Percentiles rank a stretch among this genome's conserved stretches.
Evolutionary conservation across 257 asterid genomes (phyloP).

Genomic region (Knoxia roxburghii): DNA sequence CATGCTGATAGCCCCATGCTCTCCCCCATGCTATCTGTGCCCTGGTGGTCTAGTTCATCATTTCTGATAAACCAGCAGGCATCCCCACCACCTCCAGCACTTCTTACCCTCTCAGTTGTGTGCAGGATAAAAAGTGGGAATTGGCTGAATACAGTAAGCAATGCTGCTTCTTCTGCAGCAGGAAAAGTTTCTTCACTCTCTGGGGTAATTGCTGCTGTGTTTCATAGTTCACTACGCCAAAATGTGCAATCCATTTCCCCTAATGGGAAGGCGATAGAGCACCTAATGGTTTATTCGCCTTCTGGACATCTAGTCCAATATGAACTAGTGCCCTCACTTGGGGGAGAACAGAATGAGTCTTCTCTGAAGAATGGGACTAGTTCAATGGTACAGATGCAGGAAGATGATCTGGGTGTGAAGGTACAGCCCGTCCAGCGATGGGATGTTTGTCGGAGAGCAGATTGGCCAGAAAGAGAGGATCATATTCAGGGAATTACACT

Average conservation of each 20-base stretch:
- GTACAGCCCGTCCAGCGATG: slow-evolving; percentile 44
- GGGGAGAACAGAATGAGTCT: slow-evolving; percentile 28
- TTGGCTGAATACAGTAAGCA: slow-evolving; percentile 42
- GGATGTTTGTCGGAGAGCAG: slow-evolving; percentile 54
- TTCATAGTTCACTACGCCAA: slow-evolving; percentile 28
- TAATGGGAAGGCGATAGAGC: slow-evolving; percentile 31
- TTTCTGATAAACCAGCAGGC: slow-evolving; percentile 32
- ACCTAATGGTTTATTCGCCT: slow-evolving; percentile 41
- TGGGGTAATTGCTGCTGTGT: slow-evolving; percentile 43
- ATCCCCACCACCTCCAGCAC: slow-evolving; percentile 27
- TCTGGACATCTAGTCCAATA: slow-evolving; percentile 45
- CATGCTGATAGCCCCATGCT: slow-evolving; percentile 32
- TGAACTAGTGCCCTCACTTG: slow-evolving; percentile 36
- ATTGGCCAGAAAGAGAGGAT: slow-evolving; percentile 56
- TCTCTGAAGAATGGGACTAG: slow-evolving; percentile 30
- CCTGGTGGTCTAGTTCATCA: slow-evolving; percentile 49
- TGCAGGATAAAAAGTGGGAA: slow-evolving; percentile 38
- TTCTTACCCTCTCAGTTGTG: slow-evolving; percentile 38
- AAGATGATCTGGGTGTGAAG: slow-evolving; percentile 40
- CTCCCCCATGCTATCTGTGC: slow-evolving; percentile 34
- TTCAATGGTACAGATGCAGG: slow-evolving; percentile 35
- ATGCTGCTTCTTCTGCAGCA: slow-evolving; percentile 43
- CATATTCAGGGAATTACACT: slow-evolving; percentile 22
- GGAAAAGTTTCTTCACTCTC: slow-evolving; percentile 36
- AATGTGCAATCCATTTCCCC: slow-evolving; percentile 24